Evolutionary conservation across 2,329 filamentous ascomycete genomes (phyloP), one percentile per base, ranked within the genome.

Genomic region (Beauveria asiatica): DNA sequence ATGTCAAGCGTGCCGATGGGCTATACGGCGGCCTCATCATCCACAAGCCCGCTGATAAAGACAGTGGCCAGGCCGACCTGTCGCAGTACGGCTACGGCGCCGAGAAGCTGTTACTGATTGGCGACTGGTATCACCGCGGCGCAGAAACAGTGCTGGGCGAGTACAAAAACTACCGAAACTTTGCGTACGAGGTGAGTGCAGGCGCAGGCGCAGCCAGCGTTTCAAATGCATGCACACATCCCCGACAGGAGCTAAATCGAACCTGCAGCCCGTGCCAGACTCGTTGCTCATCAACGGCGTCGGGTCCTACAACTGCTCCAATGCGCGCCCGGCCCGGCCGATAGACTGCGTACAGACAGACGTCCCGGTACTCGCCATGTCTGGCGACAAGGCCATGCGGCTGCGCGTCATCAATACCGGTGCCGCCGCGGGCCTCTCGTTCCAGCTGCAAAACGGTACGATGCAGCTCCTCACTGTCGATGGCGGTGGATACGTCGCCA

Each of bases 381-480:
- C 30, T 2, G 60, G 45, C 11, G 51, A 59, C 37, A 60, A 60
- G 41, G 59, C 60, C 5, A n/a, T 59, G 4, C 54, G 62, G 16
- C 33, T 63, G 27, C 62, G 62, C 6, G 37, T 63, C 17, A 19
- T 63, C 21, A 63, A 63, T 19, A 63, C 62, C 9, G 59, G 62
- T 16, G 60, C 62, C 5, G 58, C 63, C 10, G 49, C 63, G 2
- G 63, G 63, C n/a, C 61, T 56, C 11, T 65, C 63, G 5, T 48
- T 65, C 13, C 57, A 62, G 49, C 53, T 65, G 6, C 27, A 19
- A 10, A 57, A 61, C 19, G 64, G 58, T 10, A 54, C 48, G 8
- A 62, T 67, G 60, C 54, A 58, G 33, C 49, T 64, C 33, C 62
- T 67, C 16, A 60, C 63, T 5, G 63, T 67, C 17, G 65, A 67